phyloP scores from a whole-genome alignment of 2,329 filamentous ascomycete species.

The Shiraia sp. region DNA sequence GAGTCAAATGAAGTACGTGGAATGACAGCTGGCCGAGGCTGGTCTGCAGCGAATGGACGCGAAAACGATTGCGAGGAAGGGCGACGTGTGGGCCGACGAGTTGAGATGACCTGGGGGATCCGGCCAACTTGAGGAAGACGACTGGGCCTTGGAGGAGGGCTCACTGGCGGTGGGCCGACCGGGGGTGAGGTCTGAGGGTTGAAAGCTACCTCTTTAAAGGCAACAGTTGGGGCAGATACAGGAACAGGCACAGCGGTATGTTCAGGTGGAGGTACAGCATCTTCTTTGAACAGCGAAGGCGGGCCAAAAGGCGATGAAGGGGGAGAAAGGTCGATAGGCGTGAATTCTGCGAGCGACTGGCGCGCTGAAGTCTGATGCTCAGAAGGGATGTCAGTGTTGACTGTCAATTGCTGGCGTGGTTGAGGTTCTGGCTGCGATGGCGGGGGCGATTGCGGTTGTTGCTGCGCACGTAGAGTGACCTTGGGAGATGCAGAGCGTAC shows the following conservation, averaged over 20 bases:
- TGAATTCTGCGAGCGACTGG: conserved; percentile 30
- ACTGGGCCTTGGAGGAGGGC: conserved; percentile 55
- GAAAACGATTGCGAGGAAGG: conserved; percentile 82
- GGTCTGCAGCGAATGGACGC: conserved; percentile 67
- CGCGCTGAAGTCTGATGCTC: conserved; percentile 10
- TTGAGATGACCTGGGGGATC: conserved; percentile 80
- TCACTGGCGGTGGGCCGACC: conserved; percentile 28
- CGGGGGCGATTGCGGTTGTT: too few species aligned
- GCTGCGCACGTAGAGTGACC: conserved; percentile 29
- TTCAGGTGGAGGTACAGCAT: conserved; percentile 1
- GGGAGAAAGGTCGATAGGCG: conserved; percentile 40
- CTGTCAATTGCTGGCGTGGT: conserved; percentile 17
- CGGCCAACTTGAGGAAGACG: conserved; percentile 80
- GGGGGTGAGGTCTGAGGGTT: conserved; percentile 22
- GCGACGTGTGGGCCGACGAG: conserved; percentile 63
- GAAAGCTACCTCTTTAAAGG: conserved; percentile 7
- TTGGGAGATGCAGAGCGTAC: conserved; percentile 43
- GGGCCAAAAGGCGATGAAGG: conserved; percentile 32
- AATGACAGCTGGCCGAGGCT: conserved; percentile 45
- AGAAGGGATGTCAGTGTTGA: conserved; percentile 25
- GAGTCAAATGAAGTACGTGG: conserved; percentile 39
- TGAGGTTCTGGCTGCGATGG: conserved; percentile 14
- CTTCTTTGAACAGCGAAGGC: conserved; percentile 16
- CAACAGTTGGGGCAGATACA: not conserved
- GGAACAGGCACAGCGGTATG: conserved; percentile 1